Evolutionary conservation across 2,329 filamentous ascomycete species (phyloP), one percentile per base, ranked within the genome.

Genomic region (Tolypocladium nubicola): DNA sequence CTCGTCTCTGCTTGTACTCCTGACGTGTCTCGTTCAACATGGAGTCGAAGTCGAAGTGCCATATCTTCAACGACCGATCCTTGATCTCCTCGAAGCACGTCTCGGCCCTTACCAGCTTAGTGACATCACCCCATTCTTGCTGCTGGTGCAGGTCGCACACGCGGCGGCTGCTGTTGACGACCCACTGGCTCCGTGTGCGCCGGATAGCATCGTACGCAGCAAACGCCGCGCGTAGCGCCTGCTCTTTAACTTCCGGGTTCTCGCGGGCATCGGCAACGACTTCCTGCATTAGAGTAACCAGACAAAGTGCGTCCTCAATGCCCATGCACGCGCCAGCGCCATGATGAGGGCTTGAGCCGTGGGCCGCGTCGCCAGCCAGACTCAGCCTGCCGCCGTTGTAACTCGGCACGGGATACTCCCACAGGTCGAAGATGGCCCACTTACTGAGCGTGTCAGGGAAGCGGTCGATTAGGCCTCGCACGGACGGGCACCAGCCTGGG

Each of bases 341-440:
- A 47, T 83, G 79, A 43, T 82, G 79, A 0, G 84, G 84, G 0
- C 82, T 80, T 43, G 80, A 80, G 0, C 82, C 83, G 64, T 87
- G 84, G 0, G 84, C 84, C 0, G 84, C 82, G 63, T 87, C 84
- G 16, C 84, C 84, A 0, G 83, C 67, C 2, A 86, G 72, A 41
- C 73, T 76, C 30, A 79, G 63, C 0, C 75, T 70, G 9, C 72
- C 73, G 30, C 71, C 71, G 61, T 70, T 73, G 49, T 75, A 80
- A 13, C 65, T 64, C 1, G 72, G 71, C 1, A 77, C 67, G 0
- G 74, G 75, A 47, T 75, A 63, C n/a, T 76, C 69, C 38, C 71
- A 73, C 0, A 77, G 67, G 52, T 78, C 76, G 61, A 77, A 79
- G 38, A 79, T 71, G 1, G 73, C 77, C 66, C 70, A 85, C 65